These are phyloP conservation scores for Chaetomium tenue DNA, from an alignment of 495 filamentous ascomycete species.

Conservation along the genomic window DNA sequence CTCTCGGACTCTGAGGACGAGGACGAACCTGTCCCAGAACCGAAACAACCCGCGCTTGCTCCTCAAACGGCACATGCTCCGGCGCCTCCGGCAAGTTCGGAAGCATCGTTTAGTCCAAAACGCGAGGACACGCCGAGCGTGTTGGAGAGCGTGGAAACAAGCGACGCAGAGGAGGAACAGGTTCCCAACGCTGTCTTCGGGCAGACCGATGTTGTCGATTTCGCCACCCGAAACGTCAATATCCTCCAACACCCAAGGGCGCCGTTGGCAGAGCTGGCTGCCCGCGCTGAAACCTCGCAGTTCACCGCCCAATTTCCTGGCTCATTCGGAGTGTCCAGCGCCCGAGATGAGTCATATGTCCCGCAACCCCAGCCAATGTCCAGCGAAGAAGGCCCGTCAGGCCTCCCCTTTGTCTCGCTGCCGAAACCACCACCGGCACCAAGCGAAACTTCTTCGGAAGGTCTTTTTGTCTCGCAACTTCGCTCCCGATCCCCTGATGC, in stretches of 20 bases:
- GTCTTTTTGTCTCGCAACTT: conserved; percentile 9
- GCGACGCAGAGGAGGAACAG: background rate
- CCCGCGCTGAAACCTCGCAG: background rate
- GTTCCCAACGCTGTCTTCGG: background rate
- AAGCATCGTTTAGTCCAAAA: background rate
- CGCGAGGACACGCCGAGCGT: background rate
- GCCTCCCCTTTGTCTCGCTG: conserved; percentile 2
- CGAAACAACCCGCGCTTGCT: conserved; percentile 13
- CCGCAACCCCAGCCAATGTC: background rate
- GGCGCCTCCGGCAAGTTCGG: background rate
- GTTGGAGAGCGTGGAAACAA: conserved; percentile 3
- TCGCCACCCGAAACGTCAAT: conserved; percentile 17
- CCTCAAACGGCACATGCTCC: background rate
- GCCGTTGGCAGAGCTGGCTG: background rate
- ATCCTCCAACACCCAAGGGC: background rate
- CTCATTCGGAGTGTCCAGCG: background rate
- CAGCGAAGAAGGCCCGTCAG: conserved; percentile 11
- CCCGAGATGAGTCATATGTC: background rate
- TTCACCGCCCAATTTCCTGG: background rate
- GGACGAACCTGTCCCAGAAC: conserved; percentile 17
- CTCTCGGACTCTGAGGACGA: conserved; percentile 44
- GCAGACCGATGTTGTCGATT: conserved; percentile 25
- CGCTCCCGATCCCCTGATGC: background rate
- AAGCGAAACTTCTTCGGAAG: conserved; percentile 16
- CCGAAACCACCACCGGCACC: background rate